These are phyloP conservation scores for Trichosanthes cucumerina DNA, from an alignment of 306 rosid species.

Conservation along the genomic window DNA sequence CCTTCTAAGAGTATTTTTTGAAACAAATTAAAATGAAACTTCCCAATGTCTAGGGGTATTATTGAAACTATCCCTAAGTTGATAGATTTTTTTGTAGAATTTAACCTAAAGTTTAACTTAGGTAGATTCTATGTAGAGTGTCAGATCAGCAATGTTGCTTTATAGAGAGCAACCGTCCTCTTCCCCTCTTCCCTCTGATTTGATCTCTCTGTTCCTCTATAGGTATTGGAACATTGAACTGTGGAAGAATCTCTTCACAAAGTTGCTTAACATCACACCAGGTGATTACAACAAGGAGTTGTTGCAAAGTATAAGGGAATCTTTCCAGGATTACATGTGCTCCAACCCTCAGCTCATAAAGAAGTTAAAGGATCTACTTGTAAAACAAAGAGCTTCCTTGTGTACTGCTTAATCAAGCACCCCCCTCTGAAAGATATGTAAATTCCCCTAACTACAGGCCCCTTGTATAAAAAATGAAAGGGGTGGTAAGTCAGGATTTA, in stretches of 20 bases:
- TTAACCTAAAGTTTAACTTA: not conserved
- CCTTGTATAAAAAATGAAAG: not conserved
- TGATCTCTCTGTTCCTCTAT: conserved; percentile 6
- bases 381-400: conserved; percentile 71
- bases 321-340: conserved; percentile 65
- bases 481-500: not conserved
- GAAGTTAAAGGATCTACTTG: conserved; percentile 69
- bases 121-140: not conserved
- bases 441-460: not conserved
- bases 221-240: conserved; percentile 89
- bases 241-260: conserved; percentile 73
- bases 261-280: conserved; percentile 59
- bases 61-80: no score
- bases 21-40: no score
- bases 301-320: conserved; percentile 53
- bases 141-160: not conserved
- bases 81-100: no score
- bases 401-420: conserved; percentile 42
- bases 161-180: not conserved
- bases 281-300: conserved; percentile 32
- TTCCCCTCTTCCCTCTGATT: not conserved
- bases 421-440: conserved; percentile 5
- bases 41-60: no score
- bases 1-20: no score
- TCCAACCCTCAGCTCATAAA: conserved; percentile 51